Percentiles rank a stretch among this genome's conserved stretches.
Conservation (phyloP, 176 grass and related monocot genomes). For the Stipa capillata region DNA sequence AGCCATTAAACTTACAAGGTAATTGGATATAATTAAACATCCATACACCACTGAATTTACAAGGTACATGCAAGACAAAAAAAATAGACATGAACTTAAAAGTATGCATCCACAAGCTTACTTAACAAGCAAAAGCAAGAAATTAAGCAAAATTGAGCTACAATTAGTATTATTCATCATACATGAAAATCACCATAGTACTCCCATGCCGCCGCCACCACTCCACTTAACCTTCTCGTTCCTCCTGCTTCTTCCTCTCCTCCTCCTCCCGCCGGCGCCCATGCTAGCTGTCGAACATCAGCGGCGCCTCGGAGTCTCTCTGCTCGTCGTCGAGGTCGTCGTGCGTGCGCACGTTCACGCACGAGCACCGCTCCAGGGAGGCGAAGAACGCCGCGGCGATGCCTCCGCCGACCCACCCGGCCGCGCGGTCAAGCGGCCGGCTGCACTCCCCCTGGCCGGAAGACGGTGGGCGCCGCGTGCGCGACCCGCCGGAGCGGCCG, state of each 20-base stretch:
- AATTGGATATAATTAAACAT: background rate
- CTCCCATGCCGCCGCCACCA: background rate
- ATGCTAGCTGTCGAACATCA: constrained; percentile 10
- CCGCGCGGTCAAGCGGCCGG: constrained; percentile 50
- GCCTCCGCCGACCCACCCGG: constrained; percentile 59
- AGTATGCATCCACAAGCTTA: background rate
- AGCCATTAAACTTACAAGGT: background rate
- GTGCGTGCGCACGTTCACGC: constrained; percentile 57
- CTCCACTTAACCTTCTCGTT: constrained; percentile 16
- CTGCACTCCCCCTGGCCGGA: constrained; percentile 11
- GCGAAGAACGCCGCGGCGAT: constrained; percentile 71
- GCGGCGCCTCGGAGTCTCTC: constrained; percentile 34
- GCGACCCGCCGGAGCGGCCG: constrained; percentile 9
- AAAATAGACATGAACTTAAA: background rate
- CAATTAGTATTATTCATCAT: background rate
- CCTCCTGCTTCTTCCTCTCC: background rate
- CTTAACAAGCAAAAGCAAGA: background rate
- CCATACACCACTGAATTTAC: background rate
- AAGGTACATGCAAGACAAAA: background rate
- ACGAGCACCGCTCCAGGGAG: constrained; percentile 72
- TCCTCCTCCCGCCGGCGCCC: background rate
- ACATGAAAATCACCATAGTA: background rate
- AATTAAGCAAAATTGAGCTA: background rate
- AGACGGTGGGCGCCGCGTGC: constrained; percentile 6
- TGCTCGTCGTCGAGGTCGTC: constrained; percentile 60